A percentile compares a stretch with the other conserved stretches of the same genome.
These are phyloP conservation scores for Trametes sp. DNA, from an alignment of 1,284 basidiomycete genomes.

Conservation along the genomic window DNA sequence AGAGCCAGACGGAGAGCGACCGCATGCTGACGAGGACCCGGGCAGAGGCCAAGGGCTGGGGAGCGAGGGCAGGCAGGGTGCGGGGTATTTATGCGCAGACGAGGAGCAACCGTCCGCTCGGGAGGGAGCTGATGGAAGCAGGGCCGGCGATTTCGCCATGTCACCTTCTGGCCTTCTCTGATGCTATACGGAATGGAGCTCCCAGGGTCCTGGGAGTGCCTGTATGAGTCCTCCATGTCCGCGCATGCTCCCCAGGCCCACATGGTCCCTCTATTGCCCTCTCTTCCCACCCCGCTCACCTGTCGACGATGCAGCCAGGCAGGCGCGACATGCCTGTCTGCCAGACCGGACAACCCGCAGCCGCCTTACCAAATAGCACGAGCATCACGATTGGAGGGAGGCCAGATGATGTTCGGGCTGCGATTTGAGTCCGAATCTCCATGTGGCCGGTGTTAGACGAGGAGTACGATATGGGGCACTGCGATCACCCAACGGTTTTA, in stretches of 20 bases:
- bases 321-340: not conserved
- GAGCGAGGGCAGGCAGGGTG: not conserved
- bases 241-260: conserved; percentile 7
- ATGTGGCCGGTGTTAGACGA: not conserved
- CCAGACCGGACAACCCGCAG: not conserved
- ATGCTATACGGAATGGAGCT: conserved; percentile 8
- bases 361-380: not conserved
- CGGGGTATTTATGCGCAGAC: conserved; percentile 11
- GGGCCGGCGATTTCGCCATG: conserved; percentile 20
- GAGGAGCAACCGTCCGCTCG: not conserved
- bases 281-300: conserved; percentile 12
- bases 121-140: conserved; percentile 13
- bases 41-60: conserved; percentile 14
- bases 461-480: not conserved
- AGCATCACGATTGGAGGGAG: not conserved
- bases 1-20: conserved; percentile 32
- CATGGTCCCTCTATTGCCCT: conserved; percentile 10
- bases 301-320: not conserved
- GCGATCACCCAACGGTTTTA: conserved; percentile 3
- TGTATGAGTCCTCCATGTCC: not conserved
- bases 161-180: conserved; percentile 12
- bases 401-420: not conserved
- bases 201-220: conserved; percentile 19
- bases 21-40: conserved; percentile 30
- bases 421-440: not conserved